Conservation (phyloP, 306 rosid species). For the Fragaria ananassa region DNA sequence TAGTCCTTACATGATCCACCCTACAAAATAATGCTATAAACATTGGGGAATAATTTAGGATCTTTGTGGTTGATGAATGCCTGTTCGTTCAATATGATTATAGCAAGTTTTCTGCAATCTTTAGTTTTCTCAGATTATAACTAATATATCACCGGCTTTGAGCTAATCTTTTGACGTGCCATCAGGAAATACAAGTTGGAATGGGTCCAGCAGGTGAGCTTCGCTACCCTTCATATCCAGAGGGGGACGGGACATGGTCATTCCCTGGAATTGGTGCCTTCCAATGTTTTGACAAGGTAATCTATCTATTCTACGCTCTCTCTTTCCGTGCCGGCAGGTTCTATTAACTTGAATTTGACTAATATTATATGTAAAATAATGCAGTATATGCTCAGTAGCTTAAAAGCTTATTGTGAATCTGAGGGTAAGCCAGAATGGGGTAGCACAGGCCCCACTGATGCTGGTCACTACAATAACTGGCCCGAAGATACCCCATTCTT, state of each 20-base stretch:
- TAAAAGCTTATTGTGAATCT: slow-evolving; percentile 79
- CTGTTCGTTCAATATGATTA: neutral
- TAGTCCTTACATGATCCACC: neutral
- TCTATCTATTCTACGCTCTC: neutral
- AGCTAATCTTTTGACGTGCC: neutral
- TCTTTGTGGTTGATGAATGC: neutral
- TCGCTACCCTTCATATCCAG: slow-evolving; percentile 96
- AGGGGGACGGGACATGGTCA: slow-evolving; percentile 80
- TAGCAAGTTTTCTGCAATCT: neutral
- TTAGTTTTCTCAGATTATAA: neutral
- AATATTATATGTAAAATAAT: neutral
- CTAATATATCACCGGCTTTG: neutral
- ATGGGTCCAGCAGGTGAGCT: slow-evolving; percentile 99
- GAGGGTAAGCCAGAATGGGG: slow-evolving; percentile 80
- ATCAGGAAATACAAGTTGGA: slow-evolving; percentile 97
- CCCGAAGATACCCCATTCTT: slow-evolving; percentile 89
- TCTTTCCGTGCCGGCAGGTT: neutral
- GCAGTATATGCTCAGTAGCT: slow-evolving; percentile 84
- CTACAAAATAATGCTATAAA: neutral
- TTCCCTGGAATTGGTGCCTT: slow-evolving; percentile 98
- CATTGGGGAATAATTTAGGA: neutral
- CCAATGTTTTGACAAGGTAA: slow-evolving; percentile 94
- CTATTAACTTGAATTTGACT: slow-evolving; percentile 11
- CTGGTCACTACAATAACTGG: slow-evolving; percentile 91
- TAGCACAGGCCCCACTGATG: slow-evolving; percentile 95